Evolutionary conservation across 805 yeast genomes (phyloP).

Genomic region (Teunomyces stri): DNA sequence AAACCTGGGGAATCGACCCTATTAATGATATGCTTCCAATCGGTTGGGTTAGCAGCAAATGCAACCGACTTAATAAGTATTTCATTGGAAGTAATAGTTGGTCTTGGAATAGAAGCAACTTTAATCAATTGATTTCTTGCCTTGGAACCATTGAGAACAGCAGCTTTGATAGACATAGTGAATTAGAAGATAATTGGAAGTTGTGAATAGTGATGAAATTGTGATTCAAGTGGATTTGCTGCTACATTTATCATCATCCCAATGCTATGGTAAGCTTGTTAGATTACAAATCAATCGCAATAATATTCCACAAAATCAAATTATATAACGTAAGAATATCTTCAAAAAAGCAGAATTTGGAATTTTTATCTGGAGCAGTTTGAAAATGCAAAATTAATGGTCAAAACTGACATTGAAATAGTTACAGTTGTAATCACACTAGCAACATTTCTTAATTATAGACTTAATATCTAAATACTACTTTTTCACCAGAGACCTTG

Average conservation of each 20-base stretch:
- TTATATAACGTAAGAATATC: too few relatives aligned
- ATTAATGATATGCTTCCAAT: conserved; percentile 56
- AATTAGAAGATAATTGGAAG: background rate
- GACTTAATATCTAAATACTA: conserved; percentile 31
- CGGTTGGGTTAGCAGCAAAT: conserved; percentile 65
- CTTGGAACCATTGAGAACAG: background rate
- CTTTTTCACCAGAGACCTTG: conserved; percentile 44
- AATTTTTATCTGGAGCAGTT: too few relatives aligned
- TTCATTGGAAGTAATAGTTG: conserved; percentile 32
- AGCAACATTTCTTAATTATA: too few relatives aligned
- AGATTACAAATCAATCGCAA: too few relatives aligned
- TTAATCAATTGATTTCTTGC: conserved; percentile 8
- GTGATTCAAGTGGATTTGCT: background rate
- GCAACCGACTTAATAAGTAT: conserved; percentile 52
- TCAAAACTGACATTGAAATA: too few relatives aligned
- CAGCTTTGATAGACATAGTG: background rate
- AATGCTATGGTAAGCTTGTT: background rate
- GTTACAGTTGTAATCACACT: too few relatives aligned
- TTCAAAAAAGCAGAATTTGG: too few relatives aligned
- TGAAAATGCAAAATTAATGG: too few relatives aligned
- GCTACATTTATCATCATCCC: background rate
- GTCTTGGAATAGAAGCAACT: conserved; percentile 26
- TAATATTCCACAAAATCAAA: too few relatives aligned
- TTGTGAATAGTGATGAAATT: too few relatives aligned
- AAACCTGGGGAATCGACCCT: conserved; percentile 44